Evolutionary conservation across 495 filamentous ascomycete species (phyloP).

Genomic region (Copromyces sp.): DNA sequence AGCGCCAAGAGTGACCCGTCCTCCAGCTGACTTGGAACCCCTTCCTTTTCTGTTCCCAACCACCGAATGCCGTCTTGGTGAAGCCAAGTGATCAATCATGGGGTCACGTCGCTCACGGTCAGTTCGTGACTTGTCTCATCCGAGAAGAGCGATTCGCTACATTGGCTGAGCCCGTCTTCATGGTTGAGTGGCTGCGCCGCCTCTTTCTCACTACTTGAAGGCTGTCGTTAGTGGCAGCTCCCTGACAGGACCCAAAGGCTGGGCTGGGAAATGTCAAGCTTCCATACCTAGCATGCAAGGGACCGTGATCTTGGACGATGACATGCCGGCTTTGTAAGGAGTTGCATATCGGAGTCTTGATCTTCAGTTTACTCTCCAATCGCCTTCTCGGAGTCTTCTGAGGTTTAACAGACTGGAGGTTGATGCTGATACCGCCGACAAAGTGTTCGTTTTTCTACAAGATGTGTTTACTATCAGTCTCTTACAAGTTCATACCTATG

Average conservation of each 20-base stretch:
- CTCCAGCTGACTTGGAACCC: neutral
- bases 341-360: neutral
- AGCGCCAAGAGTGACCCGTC: neutral
- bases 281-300: neutral
- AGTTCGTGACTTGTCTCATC: neutral
- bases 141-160: neutral
- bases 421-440: slow-evolving; percentile 4
- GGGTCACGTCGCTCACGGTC: neutral
- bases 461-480: neutral
- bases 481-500: neutral
- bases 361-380: neutral
- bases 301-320: neutral
- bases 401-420: neutral
- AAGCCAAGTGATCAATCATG: neutral
- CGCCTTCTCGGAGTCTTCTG: neutral
- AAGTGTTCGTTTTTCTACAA: slow-evolving; percentile 5
- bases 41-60: neutral
- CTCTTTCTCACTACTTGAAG: neutral
- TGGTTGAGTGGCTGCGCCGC: neutral
- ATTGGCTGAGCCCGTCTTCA: neutral
- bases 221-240: neutral
- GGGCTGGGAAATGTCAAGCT: neutral
- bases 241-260: neutral
- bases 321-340: neutral
- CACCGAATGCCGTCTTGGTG: neutral